Conservation (phyloP, 1,139 yeast genomes). For the Candida sojae region DNA sequence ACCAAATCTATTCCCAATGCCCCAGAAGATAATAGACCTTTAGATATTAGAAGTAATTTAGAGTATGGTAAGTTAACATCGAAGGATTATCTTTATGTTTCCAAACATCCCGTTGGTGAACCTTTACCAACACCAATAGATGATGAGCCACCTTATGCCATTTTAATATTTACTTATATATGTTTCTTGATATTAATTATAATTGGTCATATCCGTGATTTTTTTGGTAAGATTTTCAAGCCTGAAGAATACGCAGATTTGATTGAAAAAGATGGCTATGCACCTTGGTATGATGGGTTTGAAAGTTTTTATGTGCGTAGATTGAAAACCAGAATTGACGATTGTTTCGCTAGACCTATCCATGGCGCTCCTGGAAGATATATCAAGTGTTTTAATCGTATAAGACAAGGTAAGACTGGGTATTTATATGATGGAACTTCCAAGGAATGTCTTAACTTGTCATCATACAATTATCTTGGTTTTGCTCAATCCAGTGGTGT, state of each 20-base stretch:
- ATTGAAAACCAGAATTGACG: constrained; percentile 86
- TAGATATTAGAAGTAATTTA: constrained; percentile 55
- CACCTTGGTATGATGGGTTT: constrained; percentile 94
- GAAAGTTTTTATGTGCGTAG: constrained; percentile 93
- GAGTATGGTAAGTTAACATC: constrained; percentile 68
- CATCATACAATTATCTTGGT: constrained; percentile 92
- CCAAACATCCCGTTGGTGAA: constrained; percentile 53
- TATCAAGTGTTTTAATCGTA: constrained; percentile 78
- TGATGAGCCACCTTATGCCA: constrained; percentile 86
- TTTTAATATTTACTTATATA: constrained; percentile 79
- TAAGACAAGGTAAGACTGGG: constrained; percentile 59
- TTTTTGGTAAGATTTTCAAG: constrained; percentile 73
- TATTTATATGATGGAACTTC: constrained; percentile 75
- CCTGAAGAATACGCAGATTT: constrained; percentile 67
- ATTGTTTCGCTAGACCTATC: constrained; percentile 93
- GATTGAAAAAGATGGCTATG: constrained; percentile 83
- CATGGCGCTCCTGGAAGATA: constrained; percentile 97
- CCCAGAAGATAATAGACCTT: constrained; percentile 46
- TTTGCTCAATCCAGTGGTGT: constrained; percentile 94
- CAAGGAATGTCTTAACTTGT: constrained; percentile 78
- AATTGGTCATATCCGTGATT: constrained; percentile 89
- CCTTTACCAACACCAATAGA: constrained; percentile 60
- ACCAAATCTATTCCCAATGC: constrained; percentile 46
- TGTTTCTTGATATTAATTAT: constrained; percentile 81
- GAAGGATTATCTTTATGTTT: constrained; percentile 55